phyloP scores from a whole-genome alignment of 495 filamentous ascomycete species.

The Penicillium fimorum region DNA sequence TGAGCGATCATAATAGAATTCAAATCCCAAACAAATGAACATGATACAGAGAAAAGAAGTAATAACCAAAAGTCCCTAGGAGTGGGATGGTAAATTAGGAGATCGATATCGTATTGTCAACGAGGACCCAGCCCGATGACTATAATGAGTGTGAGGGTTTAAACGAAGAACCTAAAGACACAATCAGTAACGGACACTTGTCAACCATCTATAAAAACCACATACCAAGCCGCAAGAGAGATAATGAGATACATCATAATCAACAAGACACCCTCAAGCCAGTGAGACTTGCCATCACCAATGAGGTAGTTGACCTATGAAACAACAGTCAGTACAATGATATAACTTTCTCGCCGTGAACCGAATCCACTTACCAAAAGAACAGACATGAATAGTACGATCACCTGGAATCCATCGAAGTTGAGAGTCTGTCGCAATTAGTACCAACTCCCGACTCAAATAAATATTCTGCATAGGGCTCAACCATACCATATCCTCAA shows the following conservation, averaged over 20 bases:
- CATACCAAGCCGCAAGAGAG: conserved; percentile 56
- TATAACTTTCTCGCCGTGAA: background rate
- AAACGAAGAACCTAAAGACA: conserved; percentile 5
- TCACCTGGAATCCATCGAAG: conserved; percentile 81
- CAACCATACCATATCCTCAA: conserved; percentile 40
- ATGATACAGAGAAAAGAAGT: conserved; percentile 7
- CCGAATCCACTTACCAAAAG: conserved; percentile 48
- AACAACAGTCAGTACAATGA: background rate
- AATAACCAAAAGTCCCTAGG: conserved; percentile 9
- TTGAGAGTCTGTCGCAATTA: conserved; percentile 59
- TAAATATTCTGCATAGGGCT: background rate
- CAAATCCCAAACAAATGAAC: background rate
- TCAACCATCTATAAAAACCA: conserved; percentile 10
- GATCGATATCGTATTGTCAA: background rate
- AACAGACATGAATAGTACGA: conserved; percentile 73
- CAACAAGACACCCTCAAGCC: conserved; percentile 73
- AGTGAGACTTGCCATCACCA: conserved; percentile 57
- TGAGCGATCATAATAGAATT: conserved; percentile 7
- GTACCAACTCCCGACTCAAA: background rate
- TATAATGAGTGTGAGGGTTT: background rate
- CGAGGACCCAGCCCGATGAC: background rate
- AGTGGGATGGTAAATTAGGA: conserved; percentile 10
- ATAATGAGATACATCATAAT: conserved; percentile 75
- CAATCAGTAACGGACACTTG: background rate
- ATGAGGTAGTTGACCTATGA: conserved; percentile 75